Evolutionary conservation across 139 green algal species (phyloP), one percentile per base, ranked within the genome.

Genomic region (Haematococcus lacustris): DNA sequence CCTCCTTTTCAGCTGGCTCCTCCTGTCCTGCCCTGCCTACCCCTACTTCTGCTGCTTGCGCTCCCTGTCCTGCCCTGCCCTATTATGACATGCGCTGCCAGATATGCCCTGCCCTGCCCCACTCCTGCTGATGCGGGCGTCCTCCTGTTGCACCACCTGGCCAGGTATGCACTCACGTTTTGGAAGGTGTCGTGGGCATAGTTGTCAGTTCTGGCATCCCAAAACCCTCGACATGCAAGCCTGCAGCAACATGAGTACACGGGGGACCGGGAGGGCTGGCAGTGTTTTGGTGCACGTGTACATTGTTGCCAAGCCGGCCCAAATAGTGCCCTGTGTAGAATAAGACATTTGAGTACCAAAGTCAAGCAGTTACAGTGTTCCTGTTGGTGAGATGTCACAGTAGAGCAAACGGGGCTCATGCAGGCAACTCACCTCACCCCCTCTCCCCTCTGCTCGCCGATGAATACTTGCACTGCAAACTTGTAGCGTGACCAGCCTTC

Each of bases 401-500:
- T n/a, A n/a, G n/a, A n/a, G n/a, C n/a, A n/a, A n/a, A n/a, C n/a
- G n/a, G n/a, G n/a, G n/a, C n/a, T n/a, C n/a, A n/a, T n/a, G n/a
- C n/a, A n/a, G n/a, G n/a, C n/a, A n/a, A n/a, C n/a, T n/a, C n/a
- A 89, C 80, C 84, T 82, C 62, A 91, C 79, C 35, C 86, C 89
- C 71, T 95, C 85, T 0, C 89, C 89, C 26, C 85, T 71, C 60
- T 93, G 87, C 78, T 95, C 89, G 0, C 84, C 89, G 60, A 95
- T 89, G 38, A 93, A 83, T 0, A 93, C 87, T 66, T 95, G 89
- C 3, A 93, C 87, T 34, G 89, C 88, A 72, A 84, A 93, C 68
- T 95, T 95, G 75, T 93, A 95, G 1, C 88, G 75, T 1, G 68
- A 47, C 87, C 87, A 92, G 32, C 83, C 78, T 37, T 90, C 82